Evolutionary conservation across 768 basidiomycete species (phyloP).

Genomic region (Boletus rubroflammeus): DNA sequence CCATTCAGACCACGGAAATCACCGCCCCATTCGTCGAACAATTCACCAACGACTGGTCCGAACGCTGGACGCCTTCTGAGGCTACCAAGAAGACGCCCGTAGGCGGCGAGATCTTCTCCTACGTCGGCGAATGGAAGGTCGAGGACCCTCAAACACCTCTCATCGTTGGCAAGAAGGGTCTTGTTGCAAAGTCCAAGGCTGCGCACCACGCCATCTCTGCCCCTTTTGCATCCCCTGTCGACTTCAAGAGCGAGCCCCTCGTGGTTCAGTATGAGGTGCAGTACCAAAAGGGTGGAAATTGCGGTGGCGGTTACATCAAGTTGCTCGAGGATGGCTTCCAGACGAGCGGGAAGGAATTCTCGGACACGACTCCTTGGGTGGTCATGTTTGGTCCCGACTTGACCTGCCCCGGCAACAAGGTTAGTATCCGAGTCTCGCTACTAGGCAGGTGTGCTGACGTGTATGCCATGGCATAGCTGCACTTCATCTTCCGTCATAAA

Average conservation of each 20-base stretch:
- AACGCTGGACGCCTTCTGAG: slow-evolving; percentile 94
- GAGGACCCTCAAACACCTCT: slow-evolving; percentile 79
- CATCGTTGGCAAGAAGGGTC: slow-evolving; percentile 82
- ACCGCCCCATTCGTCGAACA: slow-evolving; percentile 94
- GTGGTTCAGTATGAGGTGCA: slow-evolving; percentile 99
- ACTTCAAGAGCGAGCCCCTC: slow-evolving; percentile 79
- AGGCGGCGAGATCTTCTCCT: slow-evolving; percentile 93
- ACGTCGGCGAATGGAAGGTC: slow-evolving; percentile 96
- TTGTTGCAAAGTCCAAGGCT: slow-evolving; percentile 95
- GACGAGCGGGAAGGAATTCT: slow-evolving; percentile 88
- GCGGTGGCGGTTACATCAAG: slow-evolving; percentile 98
- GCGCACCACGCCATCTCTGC: slow-evolving; percentile 99
- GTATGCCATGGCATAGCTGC: slow-evolving; percentile 50
- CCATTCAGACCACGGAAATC: slow-evolving; percentile 62
- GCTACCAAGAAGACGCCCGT: slow-evolving; percentile 98
- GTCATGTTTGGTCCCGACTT: slow-evolving; percentile 98
- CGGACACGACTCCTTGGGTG: slow-evolving; percentile 90
- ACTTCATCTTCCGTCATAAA: slow-evolving; percentile 99
- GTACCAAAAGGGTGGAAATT: slow-evolving; percentile 98
- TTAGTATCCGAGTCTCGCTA: slow-evolving; percentile 24
- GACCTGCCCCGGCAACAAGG: slow-evolving; percentile 91
- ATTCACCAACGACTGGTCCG: slow-evolving; percentile 86
- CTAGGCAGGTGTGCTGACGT: neutral
- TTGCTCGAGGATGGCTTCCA: slow-evolving; percentile 93
- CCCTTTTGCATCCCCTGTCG: slow-evolving; percentile 72